Conservation (phyloP, 305 asterid species). For the Ilex paraguariensis region DNA sequence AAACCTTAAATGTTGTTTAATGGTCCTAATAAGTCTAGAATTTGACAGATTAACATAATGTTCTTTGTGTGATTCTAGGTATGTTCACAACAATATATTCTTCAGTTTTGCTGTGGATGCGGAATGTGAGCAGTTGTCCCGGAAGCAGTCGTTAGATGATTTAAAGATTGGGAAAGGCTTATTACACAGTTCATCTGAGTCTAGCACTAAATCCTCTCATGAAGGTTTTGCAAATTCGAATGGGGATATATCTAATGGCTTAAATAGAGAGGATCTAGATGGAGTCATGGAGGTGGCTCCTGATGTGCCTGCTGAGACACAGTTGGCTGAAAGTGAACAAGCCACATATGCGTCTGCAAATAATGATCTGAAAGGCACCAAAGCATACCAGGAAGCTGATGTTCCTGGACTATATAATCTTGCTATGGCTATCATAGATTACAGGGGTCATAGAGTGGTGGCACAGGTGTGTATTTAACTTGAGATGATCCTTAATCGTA, state of each 20-base stretch:
- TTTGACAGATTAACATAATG: constrained; percentile 6
- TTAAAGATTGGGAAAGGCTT: constrained; percentile 38
- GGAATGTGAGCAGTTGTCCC: constrained; percentile 65
- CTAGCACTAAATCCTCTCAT: constrained; percentile 27
- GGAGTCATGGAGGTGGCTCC: constrained; percentile 28
- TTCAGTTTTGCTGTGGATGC: constrained; percentile 94
- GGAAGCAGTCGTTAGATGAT: constrained; percentile 43
- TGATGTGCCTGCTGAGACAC: constrained; percentile 54
- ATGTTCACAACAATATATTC: constrained; percentile 96
- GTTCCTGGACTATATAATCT: constrained; percentile 88
- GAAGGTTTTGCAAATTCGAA: constrained; percentile 26
- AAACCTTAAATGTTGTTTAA: too few relatives aligned
- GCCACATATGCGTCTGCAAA: constrained; percentile 98
- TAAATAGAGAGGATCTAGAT: constrained; percentile 30
- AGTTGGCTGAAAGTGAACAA: constrained; percentile 94
- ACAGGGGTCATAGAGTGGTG: constrained; percentile 94
- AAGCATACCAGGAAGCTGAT: constrained; percentile 96
- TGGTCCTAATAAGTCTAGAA: too few relatives aligned
- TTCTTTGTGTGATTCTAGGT: constrained; percentile 46
- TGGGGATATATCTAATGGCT: constrained; percentile 29
- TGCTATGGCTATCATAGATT: constrained; percentile 96
- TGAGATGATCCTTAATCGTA: background rate
- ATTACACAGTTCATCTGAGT: constrained; percentile 30
- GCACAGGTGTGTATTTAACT: constrained; percentile 66
- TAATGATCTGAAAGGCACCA: constrained; percentile 96